Percentiles rank a stretch among this genome's conserved stretches.
Evolutionary conservation across 257 asterid species (phyloP).

Genomic region (Primulina huaijiensis): DNA sequence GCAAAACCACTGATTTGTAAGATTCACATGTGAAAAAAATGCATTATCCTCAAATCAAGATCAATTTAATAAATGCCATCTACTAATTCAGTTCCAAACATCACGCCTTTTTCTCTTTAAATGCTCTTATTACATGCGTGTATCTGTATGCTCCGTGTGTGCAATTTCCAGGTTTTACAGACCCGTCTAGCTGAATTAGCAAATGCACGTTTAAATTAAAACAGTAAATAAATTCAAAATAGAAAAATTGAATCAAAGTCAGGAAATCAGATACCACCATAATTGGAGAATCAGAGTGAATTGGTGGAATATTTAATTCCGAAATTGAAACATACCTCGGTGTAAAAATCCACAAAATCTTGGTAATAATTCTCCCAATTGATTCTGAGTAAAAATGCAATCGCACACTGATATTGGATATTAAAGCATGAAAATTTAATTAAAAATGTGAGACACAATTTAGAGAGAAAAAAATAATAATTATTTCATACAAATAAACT

Average conservation of each 20-base stretch:
- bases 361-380: conserved; percentile 29
- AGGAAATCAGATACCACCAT: conserved; percentile 23
- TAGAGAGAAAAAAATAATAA: conserved; percentile 9
- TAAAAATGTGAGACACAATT: conserved; percentile 15
- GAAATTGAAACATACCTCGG: conserved; percentile 32
- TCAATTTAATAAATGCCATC: conserved; percentile 37
- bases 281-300: conserved; percentile 35
- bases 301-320: conserved; percentile 40
- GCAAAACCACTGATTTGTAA: conserved; percentile 18
- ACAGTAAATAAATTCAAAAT: conserved; percentile 12
- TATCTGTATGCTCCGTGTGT: not conserved
- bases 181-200: conserved; percentile 22
- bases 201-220: conserved; percentile 31
- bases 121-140: conserved; percentile 3
- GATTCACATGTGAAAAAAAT: conserved; percentile 26
- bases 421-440: conserved; percentile 29
- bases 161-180: conserved; percentile 28
- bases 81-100: conserved; percentile 32
- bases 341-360: conserved; percentile 36
- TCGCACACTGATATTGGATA: conserved; percentile 37
- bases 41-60: conserved; percentile 32
- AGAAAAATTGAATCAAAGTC: conserved; percentile 19
- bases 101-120: conserved; percentile 15
- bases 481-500: conserved; percentile 33
- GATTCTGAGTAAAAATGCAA: conserved; percentile 38